Conservation (phyloP, 495 filamentous ascomycete species). For the Trichoderma erinaceum region DNA sequence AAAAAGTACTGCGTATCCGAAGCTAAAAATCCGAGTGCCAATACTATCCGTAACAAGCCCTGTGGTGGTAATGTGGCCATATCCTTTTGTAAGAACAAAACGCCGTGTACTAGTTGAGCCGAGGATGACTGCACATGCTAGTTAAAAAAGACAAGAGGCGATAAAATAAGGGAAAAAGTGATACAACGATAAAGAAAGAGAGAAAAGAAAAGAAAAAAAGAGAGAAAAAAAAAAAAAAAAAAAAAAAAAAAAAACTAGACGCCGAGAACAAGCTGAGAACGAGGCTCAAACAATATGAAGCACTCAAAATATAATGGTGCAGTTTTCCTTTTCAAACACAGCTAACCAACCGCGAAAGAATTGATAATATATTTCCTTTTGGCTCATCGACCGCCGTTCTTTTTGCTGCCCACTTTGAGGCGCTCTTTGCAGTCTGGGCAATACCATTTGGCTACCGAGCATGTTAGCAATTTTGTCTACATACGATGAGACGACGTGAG, state of each 20-base stretch:
- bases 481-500: conserved; percentile 13
- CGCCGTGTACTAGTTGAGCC: background rate
- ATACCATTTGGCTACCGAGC: conserved; percentile 72
- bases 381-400: conserved; percentile 31
- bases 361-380: background rate
- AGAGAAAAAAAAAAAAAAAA: background rate
- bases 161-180: background rate
- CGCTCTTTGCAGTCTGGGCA: conserved; percentile 79
- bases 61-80: background rate
- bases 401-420: conserved; percentile 45
- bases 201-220: background rate
- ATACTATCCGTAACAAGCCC: conserved; percentile 18
- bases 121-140: background rate
- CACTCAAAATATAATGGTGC: background rate
- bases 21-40: background rate
- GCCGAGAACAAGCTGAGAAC: background rate
- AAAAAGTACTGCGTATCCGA: conserved; percentile 16
- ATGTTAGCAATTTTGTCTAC: background rate
- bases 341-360: background rate
- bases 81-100: conserved; percentile 7
- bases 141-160: background rate
- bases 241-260: background rate
- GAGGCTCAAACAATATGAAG: background rate
- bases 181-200: too few relatives aligned
- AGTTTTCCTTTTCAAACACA: background rate